Evolutionary conservation across 495 filamentous ascomycete species (phyloP), one percentile per base, ranked within the genome.

Genomic region (Daldinia loculata): DNA sequence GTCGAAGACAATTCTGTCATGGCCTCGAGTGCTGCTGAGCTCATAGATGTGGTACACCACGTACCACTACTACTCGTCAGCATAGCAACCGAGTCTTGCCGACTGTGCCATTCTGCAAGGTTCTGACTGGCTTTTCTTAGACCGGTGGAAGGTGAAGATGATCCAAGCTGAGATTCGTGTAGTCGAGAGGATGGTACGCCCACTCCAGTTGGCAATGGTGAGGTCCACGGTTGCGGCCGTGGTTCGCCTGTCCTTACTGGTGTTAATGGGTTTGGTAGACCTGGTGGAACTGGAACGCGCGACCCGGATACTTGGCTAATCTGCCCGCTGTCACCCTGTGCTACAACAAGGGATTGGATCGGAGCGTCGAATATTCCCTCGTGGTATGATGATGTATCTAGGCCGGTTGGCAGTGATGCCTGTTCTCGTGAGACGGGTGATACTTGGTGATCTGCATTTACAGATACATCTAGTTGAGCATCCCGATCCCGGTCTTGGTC

Each of bases 201-300:
- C 55, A 17, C 51, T 53, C 4, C 36, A 39, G 32, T 50, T 39
- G 45, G 17, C 5, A 36, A 56, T 39, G 38, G 27, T 17, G 22
- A 32, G 17, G 17, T 6, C 27, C 34, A 32, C 26, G 9, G 41
- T 38, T 62, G 57, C 6, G 26, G 22, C 3, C 12, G 29, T 41
- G 22, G 36, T 61, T 52, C 63, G 3, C 41, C 22, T 7, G 24
- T 22, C 30, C 19, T 58, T 12, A 15, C 15, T 22, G 24, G 30
- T 9, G 70, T 11, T 38, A 26, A 15, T 45, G 34, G 41, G 32
- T 17, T 34, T 43, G 41, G 50, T 26, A 51, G 14, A n/a, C 41
- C 50, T 19, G 29, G 60, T 5, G 56, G n/a, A 48, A 19, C 15
- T 11, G 64, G 65, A 69, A 58, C 52, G 36, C 32, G 32, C 50